Evolutionary conservation across 2,329 filamentous ascomycete species (phyloP), one percentile per base, ranked within the genome.

Genomic region (Colletotrichum chrysophilum): DNA sequence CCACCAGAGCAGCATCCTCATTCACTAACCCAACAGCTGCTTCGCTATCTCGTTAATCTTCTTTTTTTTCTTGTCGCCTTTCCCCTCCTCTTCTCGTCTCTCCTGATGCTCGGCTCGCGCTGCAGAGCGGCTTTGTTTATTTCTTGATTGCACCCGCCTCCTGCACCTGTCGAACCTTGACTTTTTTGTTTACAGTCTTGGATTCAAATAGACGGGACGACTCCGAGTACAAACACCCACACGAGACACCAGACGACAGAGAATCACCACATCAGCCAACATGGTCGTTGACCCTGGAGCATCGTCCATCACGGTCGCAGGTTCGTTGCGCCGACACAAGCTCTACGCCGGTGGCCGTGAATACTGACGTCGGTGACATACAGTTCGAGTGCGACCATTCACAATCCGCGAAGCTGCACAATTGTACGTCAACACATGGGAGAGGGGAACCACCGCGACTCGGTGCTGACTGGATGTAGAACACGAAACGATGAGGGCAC

Each of bases 371-470:
- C 34, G 21, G 55, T 26, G 12, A 14, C 55, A 26, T 77, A 24
- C 79, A 93, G 92, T 94, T 78, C 91, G 93, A 82, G 93, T 94
- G 79, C 91, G 93, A 79, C 93, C 93, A 7, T 94, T 94, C 80
- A 94, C 92, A 13, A 98, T 98, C 80, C 91, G 96, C 87, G 97
- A 99, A 89, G 97, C 97, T 79, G 97, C 97, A 55, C 96, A 98
- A 87, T 87, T 99, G 89, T 94, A 88, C 72, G 89, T 80, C 62
- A 18, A 65, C 4, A 26, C 21, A 52, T 5, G 4, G 2, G 10
- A 62, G 26, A 14, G 16, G 13, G 18, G 16, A 30, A 4, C 12
- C 43, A 14, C 14, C 13, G 7, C 30, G 30, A 36, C 18, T 16
- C 3, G 21, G 55, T 58, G 30, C 76, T 77, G 68, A 78, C 32